Evolutionary conservation across 75 land plant species (phyloP), one percentile per base, ranked within the genome.

Genomic region (Pseudotsuga menziesii): DNA sequence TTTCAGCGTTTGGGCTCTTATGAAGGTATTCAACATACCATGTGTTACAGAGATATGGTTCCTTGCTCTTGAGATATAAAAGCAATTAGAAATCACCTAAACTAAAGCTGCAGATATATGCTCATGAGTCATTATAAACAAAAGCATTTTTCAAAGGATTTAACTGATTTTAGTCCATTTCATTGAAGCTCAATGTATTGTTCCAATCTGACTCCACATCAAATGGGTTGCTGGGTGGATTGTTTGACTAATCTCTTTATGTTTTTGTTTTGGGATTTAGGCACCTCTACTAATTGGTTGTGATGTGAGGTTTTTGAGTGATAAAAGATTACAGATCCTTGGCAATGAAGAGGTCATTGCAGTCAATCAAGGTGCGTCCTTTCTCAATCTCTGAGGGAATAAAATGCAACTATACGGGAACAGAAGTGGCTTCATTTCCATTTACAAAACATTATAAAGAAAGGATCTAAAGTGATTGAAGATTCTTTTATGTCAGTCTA

Each of bases 1-100:
- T 84, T 95, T 95, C 79, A 93, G 98, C 75, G 76, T 95, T 19
- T 95, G 98, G 98, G 91, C 96, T 72, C 64, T 95, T 54, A 85
- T 85, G 83, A 95, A 95, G 93, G 98, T 94, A 48, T 48, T 41
- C 35, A 20, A 6, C 72, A 56, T 20, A 5, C 25, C n/a, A 17
- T 48, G 20, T 36, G 52, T 44, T 78, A 20, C 76, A 32, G 11
- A 15, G 55, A 54, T n/a, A n/a, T 19, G 60, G 23, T 32, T 29
- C 20, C 26, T 16, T 27, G 61, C 20, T 72, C 72, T 41, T 39
- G 41, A 7, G 12, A 19, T 64, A 3, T 39, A 41, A 7, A 19
- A 20, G 20, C 16, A 26, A 3, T 35, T 64, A 35, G 22, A 69
- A 69, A 20, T 44, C 22, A 41, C 11, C 15, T 11, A 61, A 9